Conservation (phyloP, 1,284 basidiomycete species). For the Malassezia psittaci region DNA sequence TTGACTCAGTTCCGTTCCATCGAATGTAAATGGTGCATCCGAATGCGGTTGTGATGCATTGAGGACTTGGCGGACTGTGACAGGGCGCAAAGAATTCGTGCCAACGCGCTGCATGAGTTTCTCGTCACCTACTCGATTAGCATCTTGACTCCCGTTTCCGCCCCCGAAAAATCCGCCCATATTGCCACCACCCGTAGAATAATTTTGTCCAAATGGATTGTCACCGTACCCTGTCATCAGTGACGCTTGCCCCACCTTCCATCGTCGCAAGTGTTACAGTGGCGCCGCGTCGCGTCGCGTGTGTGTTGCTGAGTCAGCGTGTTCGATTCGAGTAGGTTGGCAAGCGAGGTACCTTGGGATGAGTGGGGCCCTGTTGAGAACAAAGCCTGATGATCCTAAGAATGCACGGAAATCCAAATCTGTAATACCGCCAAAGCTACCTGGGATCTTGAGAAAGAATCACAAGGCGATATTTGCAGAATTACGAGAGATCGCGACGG, state of each 20-base stretch:
- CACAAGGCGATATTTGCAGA: background rate
- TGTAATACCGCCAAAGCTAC: background rate
- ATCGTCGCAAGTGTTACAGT: conserved; percentile 6
- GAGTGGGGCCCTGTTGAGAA: too few species aligned
- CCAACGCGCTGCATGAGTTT: conserved; percentile 19
- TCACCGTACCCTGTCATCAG: conserved; percentile 7
- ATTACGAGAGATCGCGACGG: conserved; percentile 5
- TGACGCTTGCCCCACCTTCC: conserved; percentile 8
- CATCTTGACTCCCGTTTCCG: conserved; percentile 15
- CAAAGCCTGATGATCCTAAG: too few species aligned
- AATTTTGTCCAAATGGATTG: conserved; percentile 6
- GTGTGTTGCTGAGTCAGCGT: conserved; percentile 10
- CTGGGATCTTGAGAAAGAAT: background rate
- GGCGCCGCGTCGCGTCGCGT: conserved; percentile 18
- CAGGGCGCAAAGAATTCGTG: conserved; percentile 58
- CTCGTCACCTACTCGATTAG: conserved; percentile 9
- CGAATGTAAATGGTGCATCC: conserved; percentile 78
- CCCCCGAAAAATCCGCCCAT: conserved; percentile 27
- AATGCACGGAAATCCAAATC: too few species aligned
- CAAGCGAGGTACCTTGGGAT: too few species aligned
- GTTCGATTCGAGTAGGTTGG: background rate
- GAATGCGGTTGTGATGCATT: conserved; percentile 70
- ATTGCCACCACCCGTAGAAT: conserved; percentile 16
- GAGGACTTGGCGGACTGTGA: conserved; percentile 70
- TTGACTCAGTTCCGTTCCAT: conserved; percentile 69